Conservation (phyloP, 345 rosid species). For the Eucalyptus erythrocorys region DNA sequence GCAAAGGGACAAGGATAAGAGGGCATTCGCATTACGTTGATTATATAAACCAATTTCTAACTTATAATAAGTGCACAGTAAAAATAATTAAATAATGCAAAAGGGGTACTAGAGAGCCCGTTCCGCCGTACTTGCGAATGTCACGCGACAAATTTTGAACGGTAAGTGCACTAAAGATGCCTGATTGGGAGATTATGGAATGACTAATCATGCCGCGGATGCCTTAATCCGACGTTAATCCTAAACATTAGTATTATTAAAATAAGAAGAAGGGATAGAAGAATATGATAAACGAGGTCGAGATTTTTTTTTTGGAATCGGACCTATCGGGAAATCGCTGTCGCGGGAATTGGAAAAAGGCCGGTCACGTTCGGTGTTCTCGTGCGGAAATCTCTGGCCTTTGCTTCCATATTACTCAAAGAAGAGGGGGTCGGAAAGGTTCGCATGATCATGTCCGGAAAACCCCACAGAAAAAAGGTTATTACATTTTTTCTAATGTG, state of each 20-base stretch:
- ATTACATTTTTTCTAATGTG: background rate
- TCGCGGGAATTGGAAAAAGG: background rate
- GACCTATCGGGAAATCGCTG: background rate
- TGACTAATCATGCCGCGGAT: background rate
- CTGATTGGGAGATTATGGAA: background rate
- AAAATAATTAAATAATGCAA: background rate
- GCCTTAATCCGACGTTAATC: background rate
- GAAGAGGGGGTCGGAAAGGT: background rate
- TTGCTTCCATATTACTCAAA: background rate
- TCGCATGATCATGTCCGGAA: background rate
- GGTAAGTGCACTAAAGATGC: background rate
- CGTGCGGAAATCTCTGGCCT: background rate
- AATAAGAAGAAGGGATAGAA: background rate
- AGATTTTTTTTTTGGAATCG: background rate
- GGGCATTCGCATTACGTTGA: background rate
- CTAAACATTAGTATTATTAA: background rate
- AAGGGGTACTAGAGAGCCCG: background rate
- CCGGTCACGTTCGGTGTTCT: background rate
- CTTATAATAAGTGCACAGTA: background rate
- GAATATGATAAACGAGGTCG: background rate
- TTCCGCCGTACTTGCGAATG: background rate
- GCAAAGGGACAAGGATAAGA: background rate
- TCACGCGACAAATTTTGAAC: background rate
- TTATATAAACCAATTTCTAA: background rate
- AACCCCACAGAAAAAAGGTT: background rate